Evolutionary conservation across 2,329 filamentous ascomycete genomes (phyloP).

Genomic region (Sphaerulina populicola): DNA sequence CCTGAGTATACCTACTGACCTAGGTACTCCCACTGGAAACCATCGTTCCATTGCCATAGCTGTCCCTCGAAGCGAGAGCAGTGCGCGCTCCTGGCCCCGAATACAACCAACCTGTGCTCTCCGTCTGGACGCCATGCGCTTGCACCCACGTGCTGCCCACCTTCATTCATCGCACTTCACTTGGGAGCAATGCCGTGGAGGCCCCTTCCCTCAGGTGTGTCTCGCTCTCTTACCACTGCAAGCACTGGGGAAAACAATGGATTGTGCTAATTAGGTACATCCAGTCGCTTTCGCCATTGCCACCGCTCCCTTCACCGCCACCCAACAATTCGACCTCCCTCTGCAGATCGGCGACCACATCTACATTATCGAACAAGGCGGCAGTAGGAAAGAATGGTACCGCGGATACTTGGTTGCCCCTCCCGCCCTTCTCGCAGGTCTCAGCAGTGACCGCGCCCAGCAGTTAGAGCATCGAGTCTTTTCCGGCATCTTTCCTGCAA

Average conservation of each 20-base stretch:
- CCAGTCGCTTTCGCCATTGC: slow-evolving; percentile 91
- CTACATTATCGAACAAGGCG: slow-evolving; percentile 96
- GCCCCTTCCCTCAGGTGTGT: slow-evolving; percentile 8
- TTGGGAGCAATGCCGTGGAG: slow-evolving; percentile 12
- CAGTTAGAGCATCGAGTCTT: slow-evolving; percentile 93
- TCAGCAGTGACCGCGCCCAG: slow-evolving; percentile 85
- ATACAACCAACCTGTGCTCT: not conserved
- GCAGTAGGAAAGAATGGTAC: slow-evolving; percentile 77
- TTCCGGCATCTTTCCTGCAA: slow-evolving; percentile 93
- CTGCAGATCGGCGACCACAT: slow-evolving; percentile 97
- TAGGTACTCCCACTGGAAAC: too few relatives aligned
- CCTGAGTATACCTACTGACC: too few relatives aligned
- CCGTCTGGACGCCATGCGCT: slow-evolving; percentile 2
- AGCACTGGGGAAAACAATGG: not conserved
- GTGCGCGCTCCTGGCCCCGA: not conserved
- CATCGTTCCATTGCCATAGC: too few relatives aligned
- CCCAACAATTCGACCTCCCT: slow-evolving; percentile 80
- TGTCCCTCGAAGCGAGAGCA: too few relatives aligned
- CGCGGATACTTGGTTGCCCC: slow-evolving; percentile 92
- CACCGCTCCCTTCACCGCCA: slow-evolving; percentile 84
- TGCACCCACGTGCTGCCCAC: too few relatives aligned
- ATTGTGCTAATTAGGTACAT: slow-evolving; percentile 31
- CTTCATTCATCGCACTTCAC: too few relatives aligned
- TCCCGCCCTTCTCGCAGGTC: slow-evolving; percentile 79
- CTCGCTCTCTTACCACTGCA: not conserved